Percentiles rank a stretch among this genome's conserved stretches.
Evolutionary conservation across 2,329 filamentous ascomycete species (phyloP).

Genomic region (Aureobasidium sp.): DNA sequence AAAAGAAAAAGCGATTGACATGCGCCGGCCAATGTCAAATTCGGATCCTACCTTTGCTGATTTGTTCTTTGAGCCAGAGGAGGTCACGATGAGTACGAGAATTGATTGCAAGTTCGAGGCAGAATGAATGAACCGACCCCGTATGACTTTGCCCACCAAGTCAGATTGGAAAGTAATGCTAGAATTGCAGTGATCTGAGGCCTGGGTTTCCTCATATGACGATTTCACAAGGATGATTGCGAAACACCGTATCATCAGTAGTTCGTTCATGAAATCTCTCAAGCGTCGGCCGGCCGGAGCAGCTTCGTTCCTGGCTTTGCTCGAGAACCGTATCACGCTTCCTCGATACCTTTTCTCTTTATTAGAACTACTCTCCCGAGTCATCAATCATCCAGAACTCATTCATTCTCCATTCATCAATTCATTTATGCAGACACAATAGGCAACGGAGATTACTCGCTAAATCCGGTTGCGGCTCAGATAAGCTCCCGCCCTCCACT

Average conservation of each 20-base stretch:
- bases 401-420: not conserved
- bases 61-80: slow-evolving; percentile 9
- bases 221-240: too few relatives aligned
- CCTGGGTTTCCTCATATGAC: too few relatives aligned
- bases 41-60: not conserved
- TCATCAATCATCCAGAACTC: not conserved
- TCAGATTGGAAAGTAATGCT: too few relatives aligned
- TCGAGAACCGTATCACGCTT: not conserved
- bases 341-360: not conserved
- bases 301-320: not conserved
- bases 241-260: too few relatives aligned
- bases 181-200: too few relatives aligned
- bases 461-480: slow-evolving; percentile 3
- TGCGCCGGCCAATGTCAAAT: not conserved
- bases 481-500: slow-evolving; percentile 10
- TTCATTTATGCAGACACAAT: not conserved
- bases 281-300: not conserved
- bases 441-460: not conserved
- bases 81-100: slow-evolving; percentile 1
- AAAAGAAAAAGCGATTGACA: not conserved
- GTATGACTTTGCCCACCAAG: too few relatives aligned
- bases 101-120: slow-evolving; percentile 10
- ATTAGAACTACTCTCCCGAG: too few relatives aligned
- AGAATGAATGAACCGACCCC: too few relatives aligned
- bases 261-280: too few relatives aligned